Percentiles rank a stretch among this genome's conserved stretches.
Evolutionary conservation across 2,329 filamentous ascomycete genomes (phyloP).

Genomic region (Colletotrichum agaves): DNA sequence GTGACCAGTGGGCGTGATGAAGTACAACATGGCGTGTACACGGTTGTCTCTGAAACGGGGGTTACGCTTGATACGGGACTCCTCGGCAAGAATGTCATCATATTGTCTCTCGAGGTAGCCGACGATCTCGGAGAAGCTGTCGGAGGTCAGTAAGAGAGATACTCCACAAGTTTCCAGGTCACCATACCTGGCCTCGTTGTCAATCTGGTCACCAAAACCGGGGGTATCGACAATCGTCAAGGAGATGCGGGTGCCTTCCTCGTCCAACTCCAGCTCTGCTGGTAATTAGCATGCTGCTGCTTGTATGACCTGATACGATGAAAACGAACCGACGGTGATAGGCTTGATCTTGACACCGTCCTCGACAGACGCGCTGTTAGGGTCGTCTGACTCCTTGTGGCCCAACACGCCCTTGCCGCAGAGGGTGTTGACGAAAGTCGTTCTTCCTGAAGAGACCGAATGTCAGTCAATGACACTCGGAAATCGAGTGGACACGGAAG

Average conservation of each 20-base stretch:
- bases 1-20: conserved; percentile 98
- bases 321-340: conserved; percentile 85
- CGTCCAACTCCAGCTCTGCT: conserved; percentile 91
- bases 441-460: conserved; percentile 74
- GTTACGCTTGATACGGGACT: conserved; percentile 99
- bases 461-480: conserved; percentile 18
- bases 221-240: conserved; percentile 98
- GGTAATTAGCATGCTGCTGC: conserved; percentile 13
- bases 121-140: conserved; percentile 95
- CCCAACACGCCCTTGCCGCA: conserved; percentile 93
- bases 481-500: not conserved
- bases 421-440: conserved; percentile 99
- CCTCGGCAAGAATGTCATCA: conserved; percentile 98
- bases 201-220: conserved; percentile 98
- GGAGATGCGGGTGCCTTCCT: conserved; percentile 98
- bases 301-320: not conserved
- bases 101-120: conserved; percentile 99
- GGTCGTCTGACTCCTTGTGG: conserved; percentile 94
- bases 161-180: not conserved
- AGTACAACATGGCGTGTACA: conserved; percentile 98
- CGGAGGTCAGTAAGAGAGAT: not conserved
- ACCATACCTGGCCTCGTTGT: conserved; percentile 93
- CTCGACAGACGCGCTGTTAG: conserved; percentile 87
- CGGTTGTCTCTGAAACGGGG: conserved; percentile 99
- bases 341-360: conserved; percentile 99